Evolutionary conservation across 1,139 yeast species (phyloP).

Genomic region (Debaryomycetaceae sp.): DNA sequence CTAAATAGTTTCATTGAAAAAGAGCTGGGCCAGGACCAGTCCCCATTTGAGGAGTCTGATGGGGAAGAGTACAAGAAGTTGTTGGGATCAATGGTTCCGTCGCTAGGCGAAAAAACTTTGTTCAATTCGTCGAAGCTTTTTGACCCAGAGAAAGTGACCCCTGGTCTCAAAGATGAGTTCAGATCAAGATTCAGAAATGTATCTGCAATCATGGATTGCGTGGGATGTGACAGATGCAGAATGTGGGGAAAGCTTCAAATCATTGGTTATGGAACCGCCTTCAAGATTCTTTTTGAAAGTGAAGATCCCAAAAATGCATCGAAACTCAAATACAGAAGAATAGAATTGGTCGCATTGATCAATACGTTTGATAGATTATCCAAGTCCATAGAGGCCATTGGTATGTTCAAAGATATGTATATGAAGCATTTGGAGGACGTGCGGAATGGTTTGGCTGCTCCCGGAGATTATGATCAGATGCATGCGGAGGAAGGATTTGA

Average conservation of each 20-base stretch:
- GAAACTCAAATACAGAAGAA: slow-evolving; percentile 58
- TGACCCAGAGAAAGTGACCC: slow-evolving; percentile 57
- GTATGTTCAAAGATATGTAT: slow-evolving; percentile 62
- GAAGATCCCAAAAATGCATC: slow-evolving; percentile 44
- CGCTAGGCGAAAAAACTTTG: slow-evolving; percentile 29
- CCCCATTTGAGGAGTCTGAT: slow-evolving; percentile 35
- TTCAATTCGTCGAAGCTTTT: slow-evolving; percentile 46
- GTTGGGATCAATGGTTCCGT: slow-evolving; percentile 26
- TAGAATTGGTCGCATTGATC: slow-evolving; percentile 84
- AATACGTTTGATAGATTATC: slow-evolving; percentile 92
- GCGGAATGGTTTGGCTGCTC: slow-evolving; percentile 35
- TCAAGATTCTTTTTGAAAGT: slow-evolving; percentile 78
- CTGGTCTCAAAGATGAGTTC: slow-evolving; percentile 77
- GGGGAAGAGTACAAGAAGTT: slow-evolving; percentile 43
- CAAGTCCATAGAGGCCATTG: slow-evolving; percentile 74
- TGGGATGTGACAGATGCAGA: slow-evolving; percentile 95
- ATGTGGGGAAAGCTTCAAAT: slow-evolving; percentile 98
- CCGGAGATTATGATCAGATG: slow-evolving; percentile 38
- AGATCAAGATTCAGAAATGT: slow-evolving; percentile 83
- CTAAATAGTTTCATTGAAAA: slow-evolving; percentile 13
- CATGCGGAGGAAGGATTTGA: slow-evolving; percentile 22
- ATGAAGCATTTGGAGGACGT: slow-evolving; percentile 41
- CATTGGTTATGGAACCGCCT: slow-evolving; percentile 94
- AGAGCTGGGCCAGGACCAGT: slow-evolving; percentile 14
- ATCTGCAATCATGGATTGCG: slow-evolving; percentile 94